These are phyloP conservation scores for Podospora tetraspora DNA, from an alignment of 495 filamentous ascomycete genomes.

Conservation along the genomic window DNA sequence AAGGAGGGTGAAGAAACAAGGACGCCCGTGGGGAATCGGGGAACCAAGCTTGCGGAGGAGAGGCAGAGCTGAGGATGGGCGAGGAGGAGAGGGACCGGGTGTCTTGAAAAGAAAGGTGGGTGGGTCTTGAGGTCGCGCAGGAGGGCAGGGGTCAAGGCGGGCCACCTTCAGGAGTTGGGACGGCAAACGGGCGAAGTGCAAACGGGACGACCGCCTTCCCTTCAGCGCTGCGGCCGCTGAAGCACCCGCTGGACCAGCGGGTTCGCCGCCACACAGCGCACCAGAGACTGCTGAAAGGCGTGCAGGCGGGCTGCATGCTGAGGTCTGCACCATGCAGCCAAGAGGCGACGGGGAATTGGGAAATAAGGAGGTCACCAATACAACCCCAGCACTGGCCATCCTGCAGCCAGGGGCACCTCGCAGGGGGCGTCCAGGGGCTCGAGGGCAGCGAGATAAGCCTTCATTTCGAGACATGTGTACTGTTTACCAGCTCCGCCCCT, in stretches of 20 bases:
- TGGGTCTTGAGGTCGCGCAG: conserved; percentile 5
- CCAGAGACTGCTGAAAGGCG: conserved; percentile 10
- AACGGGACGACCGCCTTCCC: neutral
- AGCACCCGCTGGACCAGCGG: conserved; percentile 16
- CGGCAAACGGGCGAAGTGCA: neutral
- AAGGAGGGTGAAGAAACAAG: conserved; percentile 9
- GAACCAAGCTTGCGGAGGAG: conserved; percentile 12
- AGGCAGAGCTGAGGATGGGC: conserved; percentile 6
- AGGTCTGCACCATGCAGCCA: conserved; percentile 19
- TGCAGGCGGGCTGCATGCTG: conserved; percentile 17
- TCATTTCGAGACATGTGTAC: conserved; percentile 20
- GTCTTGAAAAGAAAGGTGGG: conserved; percentile 11
- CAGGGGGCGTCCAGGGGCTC: conserved; percentile 24
- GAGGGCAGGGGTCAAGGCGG: conserved; percentile 4
- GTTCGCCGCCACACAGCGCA: conserved; percentile 14
- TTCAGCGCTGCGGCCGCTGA: neutral
- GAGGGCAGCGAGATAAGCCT: conserved; percentile 19
- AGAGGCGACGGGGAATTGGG: conserved; percentile 26
- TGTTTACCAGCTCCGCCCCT: neutral
- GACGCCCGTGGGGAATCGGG: conserved; percentile 11
- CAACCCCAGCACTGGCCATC: conserved; percentile 17
- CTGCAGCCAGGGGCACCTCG: conserved; percentile 22
- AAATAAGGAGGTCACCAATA: conserved; percentile 28
- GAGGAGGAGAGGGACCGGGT: conserved; percentile 18
- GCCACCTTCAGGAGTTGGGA: neutral